Conservation (phyloP, 768 basidiomycete genomes). For the Cyclocybe cylindracea region DNA sequence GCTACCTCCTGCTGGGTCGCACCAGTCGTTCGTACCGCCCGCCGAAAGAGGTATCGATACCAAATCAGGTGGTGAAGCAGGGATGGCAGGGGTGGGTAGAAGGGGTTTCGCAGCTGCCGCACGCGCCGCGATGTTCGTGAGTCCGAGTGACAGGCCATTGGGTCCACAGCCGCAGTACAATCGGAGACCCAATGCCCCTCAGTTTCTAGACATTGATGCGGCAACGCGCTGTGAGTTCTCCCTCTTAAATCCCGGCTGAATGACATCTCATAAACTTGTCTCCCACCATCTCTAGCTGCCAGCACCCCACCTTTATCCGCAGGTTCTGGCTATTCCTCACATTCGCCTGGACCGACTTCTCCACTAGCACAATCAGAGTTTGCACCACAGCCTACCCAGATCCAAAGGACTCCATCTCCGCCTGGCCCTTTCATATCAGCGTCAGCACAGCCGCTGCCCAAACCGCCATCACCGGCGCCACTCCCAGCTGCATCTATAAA, state of each 20-base stretch:
- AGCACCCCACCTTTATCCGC: conserved; percentile 49
- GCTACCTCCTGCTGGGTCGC: neutral
- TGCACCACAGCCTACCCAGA: conserved; percentile 14
- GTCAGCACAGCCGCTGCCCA: conserved; percentile 7
- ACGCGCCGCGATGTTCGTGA: conserved; percentile 45
- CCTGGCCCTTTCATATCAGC: conserved; percentile 12
- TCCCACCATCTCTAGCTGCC: conserved; percentile 23
- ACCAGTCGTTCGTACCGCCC: conserved; percentile 24
- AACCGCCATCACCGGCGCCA: conserved; percentile 15
- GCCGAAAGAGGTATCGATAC: conserved; percentile 55
- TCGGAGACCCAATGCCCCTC: conserved; percentile 38
- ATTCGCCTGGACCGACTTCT: conserved; percentile 43
- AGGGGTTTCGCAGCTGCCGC: conserved; percentile 82
- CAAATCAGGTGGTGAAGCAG: conserved; percentile 73
- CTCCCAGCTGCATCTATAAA: conserved; percentile 4
- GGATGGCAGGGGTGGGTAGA: conserved; percentile 91
- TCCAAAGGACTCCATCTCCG: conserved; percentile 25
- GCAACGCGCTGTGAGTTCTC: conserved; percentile 39
- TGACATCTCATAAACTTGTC: conserved; percentile 16
- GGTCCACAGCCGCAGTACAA: conserved; percentile 17
- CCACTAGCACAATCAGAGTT: conserved; percentile 38
- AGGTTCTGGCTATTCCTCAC: conserved; percentile 45
- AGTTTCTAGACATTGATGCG: conserved; percentile 48
- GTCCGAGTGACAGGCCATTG: conserved; percentile 10
- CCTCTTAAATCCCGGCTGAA: conserved; percentile 4